Conservation (phyloP, 257 asterid species). For the Solanum sejunctum region DNA sequence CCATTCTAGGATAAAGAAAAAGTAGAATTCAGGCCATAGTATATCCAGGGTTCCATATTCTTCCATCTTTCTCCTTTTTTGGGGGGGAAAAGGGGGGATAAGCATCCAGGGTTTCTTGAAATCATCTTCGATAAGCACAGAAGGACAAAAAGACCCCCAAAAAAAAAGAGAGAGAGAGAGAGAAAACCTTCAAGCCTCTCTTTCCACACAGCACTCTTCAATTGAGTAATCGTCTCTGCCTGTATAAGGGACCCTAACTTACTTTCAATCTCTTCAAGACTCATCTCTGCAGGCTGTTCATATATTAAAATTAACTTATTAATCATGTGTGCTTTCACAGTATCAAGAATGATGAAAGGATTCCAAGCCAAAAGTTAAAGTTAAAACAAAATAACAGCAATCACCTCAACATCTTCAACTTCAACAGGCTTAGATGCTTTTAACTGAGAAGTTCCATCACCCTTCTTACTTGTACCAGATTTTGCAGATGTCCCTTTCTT, state of each 20-base stretch:
- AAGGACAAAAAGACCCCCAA: not conserved
- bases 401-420: conserved; percentile 88
- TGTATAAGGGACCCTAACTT: conserved; percentile 80
- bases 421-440: conserved; percentile 57
- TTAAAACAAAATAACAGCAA: not conserved
- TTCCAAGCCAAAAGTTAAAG: not conserved
- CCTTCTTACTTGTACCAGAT: conserved; percentile 53
- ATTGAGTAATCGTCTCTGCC: conserved; percentile 63
- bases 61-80: not conserved
- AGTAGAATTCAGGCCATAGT: not conserved
- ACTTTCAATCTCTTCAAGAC: conserved; percentile 92
- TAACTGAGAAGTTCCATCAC: conserved; percentile 57
- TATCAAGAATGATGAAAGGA: not conserved
- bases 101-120: not conserved
- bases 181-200: conserved; percentile 91
- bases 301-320: not conserved
- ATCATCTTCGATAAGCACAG: not conserved
- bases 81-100: not conserved
- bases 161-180: not conserved
- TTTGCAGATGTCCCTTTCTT: conserved; percentile 65
- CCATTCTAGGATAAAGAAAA: not conserved
- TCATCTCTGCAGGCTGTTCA: conserved; percentile 86
- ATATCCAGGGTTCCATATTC: not conserved
- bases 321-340: not conserved
- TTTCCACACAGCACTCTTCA: conserved; percentile 96